A percentile compares a stretch with the other conserved stretches of the same genome.
Evolutionary conservation across 805 yeast species (phyloP).

Genomic region (Kazachstania viticola): DNA sequence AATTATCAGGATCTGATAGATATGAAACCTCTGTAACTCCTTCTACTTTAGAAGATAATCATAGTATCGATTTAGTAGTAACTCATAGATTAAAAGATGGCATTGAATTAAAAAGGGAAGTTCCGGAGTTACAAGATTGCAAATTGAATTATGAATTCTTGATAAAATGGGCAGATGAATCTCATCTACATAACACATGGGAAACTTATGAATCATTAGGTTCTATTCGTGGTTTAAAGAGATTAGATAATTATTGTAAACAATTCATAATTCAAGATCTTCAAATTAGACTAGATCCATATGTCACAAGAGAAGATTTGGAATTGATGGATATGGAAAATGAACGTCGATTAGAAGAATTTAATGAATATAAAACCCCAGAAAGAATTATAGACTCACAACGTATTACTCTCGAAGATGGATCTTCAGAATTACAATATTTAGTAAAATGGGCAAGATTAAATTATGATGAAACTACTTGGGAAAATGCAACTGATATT

Average conservation of each 20-base stretch:
- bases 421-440: slow-evolving; percentile 58
- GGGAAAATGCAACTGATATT: slow-evolving; percentile 88
- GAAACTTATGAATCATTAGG: slow-evolving; percentile 50
- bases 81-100: slow-evolving; percentile 20
- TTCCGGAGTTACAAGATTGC: slow-evolving; percentile 37
- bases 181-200: slow-evolving; percentile 95
- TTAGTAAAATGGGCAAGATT: slow-evolving; percentile 89
- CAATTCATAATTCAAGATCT: slow-evolving; percentile 62
- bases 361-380: slow-evolving; percentile 70
- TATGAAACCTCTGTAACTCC: slow-evolving; percentile 20
- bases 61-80: slow-evolving; percentile 19
- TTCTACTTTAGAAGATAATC: slow-evolving; percentile 25
- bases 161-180: slow-evolving; percentile 77
- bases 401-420: slow-evolving; percentile 47
- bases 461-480: slow-evolving; percentile 89
- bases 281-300: slow-evolving; percentile 67
- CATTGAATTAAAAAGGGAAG: slow-evolving; percentile 19
- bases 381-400: slow-evolving; percentile 86
- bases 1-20: slow-evolving; percentile 13
- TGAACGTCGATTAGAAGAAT: slow-evolving; percentile 74
- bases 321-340: slow-evolving; percentile 89
- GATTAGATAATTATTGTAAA: slow-evolving; percentile 81
- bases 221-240: slow-evolving; percentile 59
- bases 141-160: slow-evolving; percentile 48
- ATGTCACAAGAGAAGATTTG: slow-evolving; percentile 79